Evolutionary conservation across 202 grass and related monocot species (phyloP).

Genomic region (Miscanthus sacchariflorus): DNA sequence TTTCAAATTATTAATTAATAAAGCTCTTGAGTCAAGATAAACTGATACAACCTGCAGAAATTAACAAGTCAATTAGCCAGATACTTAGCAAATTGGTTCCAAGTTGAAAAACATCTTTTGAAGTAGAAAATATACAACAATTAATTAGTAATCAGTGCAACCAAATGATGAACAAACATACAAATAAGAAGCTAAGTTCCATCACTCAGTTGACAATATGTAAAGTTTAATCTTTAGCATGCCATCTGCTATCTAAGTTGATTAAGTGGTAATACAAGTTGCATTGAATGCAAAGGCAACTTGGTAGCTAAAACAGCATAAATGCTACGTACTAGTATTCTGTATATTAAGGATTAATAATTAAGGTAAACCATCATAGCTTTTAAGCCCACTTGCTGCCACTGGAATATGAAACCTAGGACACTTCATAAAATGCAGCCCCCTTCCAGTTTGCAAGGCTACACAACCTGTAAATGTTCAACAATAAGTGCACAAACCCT

Average conservation of each 20-base stretch:
- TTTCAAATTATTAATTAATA: constrained; percentile 7
- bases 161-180: not conserved
- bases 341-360: too few relatives aligned
- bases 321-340: too few relatives aligned
- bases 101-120: not conserved
- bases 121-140: not conserved
- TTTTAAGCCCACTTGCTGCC: not conserved
- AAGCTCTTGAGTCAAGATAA: constrained; percentile 2
- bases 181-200: not conserved
- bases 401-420: not conserved
- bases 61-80: not conserved
- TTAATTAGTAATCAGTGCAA: not conserved
- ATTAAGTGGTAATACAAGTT: too few relatives aligned
- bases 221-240: too few relatives aligned
- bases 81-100: not conserved
- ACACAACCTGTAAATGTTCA: too few relatives aligned
- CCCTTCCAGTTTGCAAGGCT: too few relatives aligned
- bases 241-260: too few relatives aligned
- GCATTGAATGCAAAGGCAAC: too few relatives aligned
- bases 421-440: not conserved
- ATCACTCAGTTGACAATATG: too few relatives aligned
- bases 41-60: constrained; percentile 47
- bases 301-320: too few relatives aligned
- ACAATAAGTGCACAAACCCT: too few relatives aligned
- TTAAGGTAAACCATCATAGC: not conserved